phyloP scores from a whole-genome alignment of 2,329 filamentous ascomycete genomes.

The Aspergillus phoenicis region DNA sequence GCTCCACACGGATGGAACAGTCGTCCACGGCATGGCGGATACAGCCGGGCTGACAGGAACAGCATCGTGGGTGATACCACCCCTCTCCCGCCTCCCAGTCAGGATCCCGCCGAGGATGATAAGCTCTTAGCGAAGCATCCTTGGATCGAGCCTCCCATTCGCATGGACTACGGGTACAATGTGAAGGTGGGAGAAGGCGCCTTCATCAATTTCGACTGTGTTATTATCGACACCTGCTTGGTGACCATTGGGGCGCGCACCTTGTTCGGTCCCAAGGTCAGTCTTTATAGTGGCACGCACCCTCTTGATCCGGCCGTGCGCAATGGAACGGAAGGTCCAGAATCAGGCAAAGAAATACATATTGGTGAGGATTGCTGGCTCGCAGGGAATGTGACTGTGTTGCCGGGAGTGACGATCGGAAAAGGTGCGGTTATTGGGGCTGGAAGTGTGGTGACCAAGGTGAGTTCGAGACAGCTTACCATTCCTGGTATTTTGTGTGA shows the following conservation, averaged over 20 bases:
- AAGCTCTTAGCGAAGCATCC: slow-evolving; percentile 65
- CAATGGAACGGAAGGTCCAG: slow-evolving; percentile 74
- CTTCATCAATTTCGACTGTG: slow-evolving; percentile 75
- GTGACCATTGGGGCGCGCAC: slow-evolving; percentile 77
- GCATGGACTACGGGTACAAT: slow-evolving; percentile 77
- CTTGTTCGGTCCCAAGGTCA: slow-evolving; percentile 76
- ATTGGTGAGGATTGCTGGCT: slow-evolving; percentile 84
- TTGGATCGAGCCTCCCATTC: slow-evolving; percentile 70
- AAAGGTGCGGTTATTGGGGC: slow-evolving; percentile 74
- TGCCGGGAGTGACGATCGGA: slow-evolving; percentile 78
- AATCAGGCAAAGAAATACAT: slow-evolving; percentile 70
- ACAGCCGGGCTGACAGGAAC: slow-evolving; percentile 11
- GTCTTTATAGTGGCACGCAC: slow-evolving; percentile 74
- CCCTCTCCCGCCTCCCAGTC: slow-evolving; percentile 62
- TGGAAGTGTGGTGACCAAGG: slow-evolving; percentile 79
- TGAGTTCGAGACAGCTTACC: slow-evolving; percentile 22
- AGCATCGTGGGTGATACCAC: slow-evolving; percentile 66
- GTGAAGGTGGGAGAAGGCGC: slow-evolving; percentile 69
- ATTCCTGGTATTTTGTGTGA: background rate
- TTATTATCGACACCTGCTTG: slow-evolving; percentile 74
- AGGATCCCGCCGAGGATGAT: slow-evolving; percentile 66
- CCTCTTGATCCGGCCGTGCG: slow-evolving; percentile 74
- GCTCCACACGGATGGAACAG: background rate
- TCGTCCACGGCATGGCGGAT: background rate
- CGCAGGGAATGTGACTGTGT: slow-evolving; percentile 69